Evolutionary conservation across 169 alveolate genomes (phyloP).

Genomic region (Cryptosporidium parvum): DNA sequence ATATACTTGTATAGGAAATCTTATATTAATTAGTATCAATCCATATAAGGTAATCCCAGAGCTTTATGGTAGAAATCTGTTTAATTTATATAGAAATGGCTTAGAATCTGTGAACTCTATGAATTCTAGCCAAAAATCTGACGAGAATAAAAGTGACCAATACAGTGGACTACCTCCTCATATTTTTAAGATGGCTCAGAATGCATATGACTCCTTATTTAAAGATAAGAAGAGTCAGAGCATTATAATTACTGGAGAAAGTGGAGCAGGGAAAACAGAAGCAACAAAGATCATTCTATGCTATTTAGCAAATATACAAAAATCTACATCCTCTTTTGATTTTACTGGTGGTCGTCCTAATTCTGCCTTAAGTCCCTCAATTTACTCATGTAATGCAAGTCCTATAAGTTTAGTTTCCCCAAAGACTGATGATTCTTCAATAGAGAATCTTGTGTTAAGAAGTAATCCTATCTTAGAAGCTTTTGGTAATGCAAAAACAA

Average conservation of each 20-base stretch:
- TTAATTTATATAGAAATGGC: conserved; percentile 54
- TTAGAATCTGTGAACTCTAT: neutral
- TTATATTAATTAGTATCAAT: conserved; percentile 88
- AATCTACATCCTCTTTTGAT: neutral
- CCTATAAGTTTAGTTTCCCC: conserved; percentile 13
- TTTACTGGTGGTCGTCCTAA: conserved; percentile 1
- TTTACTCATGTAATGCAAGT: conserved; percentile 17
- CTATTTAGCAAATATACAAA: conserved; percentile 84
- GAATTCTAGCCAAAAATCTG: neutral
- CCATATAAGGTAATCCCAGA: conserved; percentile 82
- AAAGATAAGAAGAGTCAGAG: conserved; percentile 89
- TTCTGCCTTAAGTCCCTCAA: neutral
- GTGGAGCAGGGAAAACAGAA: conserved; percentile 95
- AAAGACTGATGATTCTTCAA: conserved; percentile 32
- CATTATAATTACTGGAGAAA: conserved; percentile 93
- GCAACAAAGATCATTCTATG: conserved; percentile 90
- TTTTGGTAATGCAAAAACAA: conserved; percentile 99
- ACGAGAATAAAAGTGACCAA: neutral
- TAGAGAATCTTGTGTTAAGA: conserved; percentile 83
- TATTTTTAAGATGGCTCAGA: conserved; percentile 88
- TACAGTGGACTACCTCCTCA: conserved; percentile 87
- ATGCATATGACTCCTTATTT: conserved; percentile 84
- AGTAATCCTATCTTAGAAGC: conserved; percentile 98
- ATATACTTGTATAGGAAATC: conserved; percentile 88
- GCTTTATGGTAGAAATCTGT: conserved; percentile 33